Conservation (phyloP, 306 rosid genomes). For the Quercus suber region DNA sequence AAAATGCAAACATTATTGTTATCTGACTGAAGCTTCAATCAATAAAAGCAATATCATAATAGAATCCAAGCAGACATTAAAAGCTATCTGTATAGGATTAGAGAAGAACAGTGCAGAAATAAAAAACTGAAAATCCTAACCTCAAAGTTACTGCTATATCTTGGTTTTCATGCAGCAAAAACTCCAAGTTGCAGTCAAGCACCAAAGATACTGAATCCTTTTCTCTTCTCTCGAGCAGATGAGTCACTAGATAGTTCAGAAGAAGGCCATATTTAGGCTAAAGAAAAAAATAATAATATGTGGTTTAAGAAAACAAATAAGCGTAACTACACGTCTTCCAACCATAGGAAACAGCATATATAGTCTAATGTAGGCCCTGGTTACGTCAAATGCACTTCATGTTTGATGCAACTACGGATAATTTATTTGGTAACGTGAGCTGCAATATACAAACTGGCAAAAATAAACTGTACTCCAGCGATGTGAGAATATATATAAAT, state of each 20-base stretch:
- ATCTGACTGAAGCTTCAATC: neutral
- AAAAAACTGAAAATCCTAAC: slow-evolving; percentile 5
- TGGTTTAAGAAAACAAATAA: neutral
- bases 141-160: slow-evolving; percentile 6
- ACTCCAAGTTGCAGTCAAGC: slow-evolving; percentile 7
- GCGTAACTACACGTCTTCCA: slow-evolving; percentile 12
- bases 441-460: slow-evolving; percentile 23
- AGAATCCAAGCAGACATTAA: neutral
- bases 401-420: slow-evolving; percentile 23
- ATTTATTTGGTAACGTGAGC: slow-evolving; percentile 25
- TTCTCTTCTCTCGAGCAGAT: neutral
- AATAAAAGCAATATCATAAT: neutral
- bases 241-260: neutral
- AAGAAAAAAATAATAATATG: slow-evolving; percentile 7
- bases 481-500: neutral
- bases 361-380: slow-evolving; percentile 21
- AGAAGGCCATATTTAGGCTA: slow-evolving; percentile 1
- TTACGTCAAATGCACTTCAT: slow-evolving; percentile 28
- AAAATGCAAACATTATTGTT: neutral
- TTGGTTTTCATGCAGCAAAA: slow-evolving; percentile 8
- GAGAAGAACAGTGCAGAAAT: neutral
- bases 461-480: neutral
- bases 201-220: neutral
- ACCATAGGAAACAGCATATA: slow-evolving; percentile 16
- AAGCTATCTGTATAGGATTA: neutral